Evolutionary conservation across 2,329 filamentous ascomycete species (phyloP), one percentile per base, ranked within the genome.

Genomic region (Massarina eburnea): DNA sequence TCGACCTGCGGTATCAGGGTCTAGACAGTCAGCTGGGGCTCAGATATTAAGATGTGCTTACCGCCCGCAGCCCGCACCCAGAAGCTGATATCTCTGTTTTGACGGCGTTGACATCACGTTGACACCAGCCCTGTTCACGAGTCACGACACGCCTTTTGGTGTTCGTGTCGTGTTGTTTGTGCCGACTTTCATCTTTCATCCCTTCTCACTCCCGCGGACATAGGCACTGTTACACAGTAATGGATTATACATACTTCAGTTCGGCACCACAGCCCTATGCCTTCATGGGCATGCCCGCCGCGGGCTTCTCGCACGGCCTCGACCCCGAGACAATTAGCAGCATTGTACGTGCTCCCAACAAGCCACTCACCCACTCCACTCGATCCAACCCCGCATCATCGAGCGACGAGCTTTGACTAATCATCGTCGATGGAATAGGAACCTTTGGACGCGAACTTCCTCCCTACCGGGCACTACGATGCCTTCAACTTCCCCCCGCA

Each of bases 231-330:
- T 14, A 30, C 27, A 21, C 33, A 45, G 33, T 55, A 41, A 83
- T 84, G 80, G 79, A 83, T 57, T 83, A 81, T 64, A 72, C 74
- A 42, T 82, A 79, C 64, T 83, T 77, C 64, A 80, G 75, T 55
- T 61, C 66, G 40, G 59, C 73, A 15, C 64, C 64, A 32, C 76
- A 76, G 52, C 66, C 73, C 32, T 82, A 52, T 44, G 72, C 74
- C 30, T 77, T 78, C 50, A 71, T 78, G 39, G 74, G 73, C 41
- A 66, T 79, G 48, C 70, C 67, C 3, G 67, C 66, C 5, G 67
- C 63, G 38, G 62, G 49, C 45, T 71, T 65, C 32, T 45, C 59
- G 2, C 60, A 61, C 27, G 37, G 59, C 57, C 66, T 69, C 22
- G 68, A 73, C 51, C 68, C 68, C 40, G 72, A 71, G 26, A 61